Conservation (phyloP, 2,329 filamentous ascomycete species). For the Colletotrichum viniferum region DNA sequence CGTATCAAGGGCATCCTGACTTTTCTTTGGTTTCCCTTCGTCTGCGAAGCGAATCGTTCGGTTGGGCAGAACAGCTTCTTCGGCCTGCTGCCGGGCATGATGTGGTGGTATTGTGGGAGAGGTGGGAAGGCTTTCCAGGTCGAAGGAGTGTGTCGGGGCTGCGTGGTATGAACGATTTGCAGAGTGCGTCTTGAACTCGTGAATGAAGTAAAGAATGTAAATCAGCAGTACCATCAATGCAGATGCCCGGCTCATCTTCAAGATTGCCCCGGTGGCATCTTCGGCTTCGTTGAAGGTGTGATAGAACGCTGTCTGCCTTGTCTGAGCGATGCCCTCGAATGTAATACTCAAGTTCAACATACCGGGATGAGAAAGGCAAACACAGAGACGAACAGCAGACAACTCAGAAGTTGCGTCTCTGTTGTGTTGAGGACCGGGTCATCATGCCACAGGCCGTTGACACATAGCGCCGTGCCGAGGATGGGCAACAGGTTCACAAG, state of each 20-base stretch:
- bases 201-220: slow-evolving; percentile 75
- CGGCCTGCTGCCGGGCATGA: not conserved
- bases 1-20: not conserved
- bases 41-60: slow-evolving; percentile 35
- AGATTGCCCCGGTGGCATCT: slow-evolving; percentile 63
- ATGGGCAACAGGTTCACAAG: slow-evolving; percentile 79
- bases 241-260: slow-evolving; percentile 78
- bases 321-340: not conserved
- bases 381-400: slow-evolving; percentile 40
- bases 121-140: not conserved
- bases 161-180: slow-evolving; percentile 65
- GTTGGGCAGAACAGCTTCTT: not conserved
- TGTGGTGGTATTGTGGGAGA: not conserved
- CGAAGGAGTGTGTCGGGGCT: not conserved
- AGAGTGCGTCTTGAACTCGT: slow-evolving; percentile 67
- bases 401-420: slow-evolving; percentile 38
- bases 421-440: slow-evolving; percentile 54
- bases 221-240: slow-evolving; percentile 76
- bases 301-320: slow-evolving; percentile 42
- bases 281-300: slow-evolving; percentile 58
- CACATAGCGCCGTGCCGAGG: slow-evolving; percentile 75
- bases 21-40: not conserved
- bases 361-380: slow-evolving; percentile 44
- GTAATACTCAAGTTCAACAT: not conserved
- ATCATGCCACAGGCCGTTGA: slow-evolving; percentile 70